Evolutionary conservation across 2,329 filamentous ascomycete genomes (phyloP), one percentile per base, ranked within the genome.

Genomic region (Ilyonectria robusta): DNA sequence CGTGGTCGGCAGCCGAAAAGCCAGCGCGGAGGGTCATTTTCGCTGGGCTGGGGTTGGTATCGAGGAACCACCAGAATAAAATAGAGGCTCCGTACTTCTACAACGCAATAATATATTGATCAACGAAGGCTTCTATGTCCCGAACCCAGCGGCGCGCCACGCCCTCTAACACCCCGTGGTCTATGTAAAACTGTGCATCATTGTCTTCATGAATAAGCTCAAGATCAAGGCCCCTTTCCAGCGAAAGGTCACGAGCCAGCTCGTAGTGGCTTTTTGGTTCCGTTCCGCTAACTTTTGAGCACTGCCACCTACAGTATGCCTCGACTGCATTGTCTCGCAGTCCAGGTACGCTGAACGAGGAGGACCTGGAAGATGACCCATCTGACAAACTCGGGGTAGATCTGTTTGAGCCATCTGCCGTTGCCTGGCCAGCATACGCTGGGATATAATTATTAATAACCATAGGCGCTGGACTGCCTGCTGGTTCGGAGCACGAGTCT

Each of bases 1-100:
- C n/a, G 55, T 59, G 2, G 68, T 75, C 4, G 72, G 71, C 0
- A 48, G 46, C 37, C 42, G 59, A 29, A 23, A 40, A 40, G 67
- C 2, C n/a, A 69, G 62, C 11, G 63, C 66, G 6, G 48, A 50
- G 53, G 63, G 66, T 15, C 51, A 68, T 31, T 68, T 68, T 46
- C 62, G 54, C 48, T 44, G 53, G 9, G 58, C 53, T 50, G 55
- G 62, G 6, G 46, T 66, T 42, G 13, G 37, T 2, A 58, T 54
- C 26, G 63, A 59, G 5, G 47, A 60, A 26, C 3, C 21, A 17
- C 31, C 40, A 54, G 48, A 62, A 57, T 29, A 35, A 21, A 60
- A 51, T 48, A 48, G 46, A 35, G 33, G 33, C 6, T 4, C 33
- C 7, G 11, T 46, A 46, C 19, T 48, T 23, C 23, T 23, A 48